Conservation (phyloP, 495 filamentous ascomycete species). For the Annulohypoxylon maeteangense region DNA sequence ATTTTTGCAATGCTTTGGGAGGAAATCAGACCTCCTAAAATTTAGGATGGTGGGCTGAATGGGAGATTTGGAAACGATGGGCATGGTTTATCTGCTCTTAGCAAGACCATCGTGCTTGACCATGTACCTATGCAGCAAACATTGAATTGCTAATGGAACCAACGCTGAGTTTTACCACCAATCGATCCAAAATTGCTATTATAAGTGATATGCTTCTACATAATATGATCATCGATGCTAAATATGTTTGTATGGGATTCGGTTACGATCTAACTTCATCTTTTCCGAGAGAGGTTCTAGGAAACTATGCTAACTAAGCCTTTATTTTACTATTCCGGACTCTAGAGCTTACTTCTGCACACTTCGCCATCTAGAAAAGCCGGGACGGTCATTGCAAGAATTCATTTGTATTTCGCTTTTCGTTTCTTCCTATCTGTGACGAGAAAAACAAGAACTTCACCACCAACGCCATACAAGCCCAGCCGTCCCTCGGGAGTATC, state of each 20-base stretch:
- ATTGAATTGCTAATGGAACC: background rate
- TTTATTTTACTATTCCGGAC: background rate
- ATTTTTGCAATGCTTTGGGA: background rate
- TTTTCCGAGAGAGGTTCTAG: too few relatives aligned
- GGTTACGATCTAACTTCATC: background rate
- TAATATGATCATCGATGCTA: background rate
- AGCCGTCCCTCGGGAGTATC: constrained; percentile 14
- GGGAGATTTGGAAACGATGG: background rate
- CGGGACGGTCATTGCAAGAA: background rate
- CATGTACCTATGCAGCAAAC: background rate
- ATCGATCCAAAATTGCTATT: background rate
- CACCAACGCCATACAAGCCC: constrained; percentile 22
- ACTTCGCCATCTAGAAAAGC: background rate
- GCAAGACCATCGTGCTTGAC: background rate
- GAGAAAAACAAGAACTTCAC: background rate
- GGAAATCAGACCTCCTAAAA: background rate
- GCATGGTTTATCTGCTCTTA: background rate
- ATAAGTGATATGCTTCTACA: background rate
- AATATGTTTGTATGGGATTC: background rate
- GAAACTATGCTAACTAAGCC: too few relatives aligned
- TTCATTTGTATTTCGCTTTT: background rate
- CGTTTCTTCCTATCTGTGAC: constrained; percentile 3
- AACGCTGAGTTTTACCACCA: background rate
- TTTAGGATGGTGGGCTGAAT: background rate
- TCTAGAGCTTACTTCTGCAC: background rate